Percentiles rank a stretch among this genome's conserved stretches.
Evolutionary conservation across 2,329 filamentous ascomycete genomes (phyloP).

Genomic region (Gaeumannomyces sp.): DNA sequence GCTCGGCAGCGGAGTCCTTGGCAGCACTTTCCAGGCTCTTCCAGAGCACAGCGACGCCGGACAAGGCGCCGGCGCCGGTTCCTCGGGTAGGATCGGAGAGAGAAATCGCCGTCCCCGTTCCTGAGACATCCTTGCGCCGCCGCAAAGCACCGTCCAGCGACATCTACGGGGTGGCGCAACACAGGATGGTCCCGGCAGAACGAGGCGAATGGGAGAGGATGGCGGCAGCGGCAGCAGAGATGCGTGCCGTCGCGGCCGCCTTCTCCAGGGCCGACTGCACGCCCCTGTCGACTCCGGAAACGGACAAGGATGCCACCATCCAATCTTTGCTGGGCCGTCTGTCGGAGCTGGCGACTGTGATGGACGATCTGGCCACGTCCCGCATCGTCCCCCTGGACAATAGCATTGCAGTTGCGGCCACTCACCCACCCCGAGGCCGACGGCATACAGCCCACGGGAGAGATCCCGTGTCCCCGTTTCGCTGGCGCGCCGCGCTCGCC

Average conservation of each 20-base stretch:
- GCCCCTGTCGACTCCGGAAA: no score
- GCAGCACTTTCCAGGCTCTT: background rate
- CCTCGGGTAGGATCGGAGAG: no score
- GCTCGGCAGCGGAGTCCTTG: background rate
- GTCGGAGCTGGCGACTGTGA: background rate
- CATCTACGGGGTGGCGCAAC: background rate
- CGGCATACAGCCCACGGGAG: background rate
- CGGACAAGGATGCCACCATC: no score
- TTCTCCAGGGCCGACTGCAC: background rate
- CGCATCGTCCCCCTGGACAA: no score
- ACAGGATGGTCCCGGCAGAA: no score
- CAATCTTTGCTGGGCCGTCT: background rate
- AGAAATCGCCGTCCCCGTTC: background rate
- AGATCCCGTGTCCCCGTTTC: background rate
- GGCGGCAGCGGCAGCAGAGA: no score
- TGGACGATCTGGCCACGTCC: background rate
- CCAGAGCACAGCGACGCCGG: background rate
- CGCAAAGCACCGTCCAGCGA: background rate
- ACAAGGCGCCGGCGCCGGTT: no score
- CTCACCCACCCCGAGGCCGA: no score
- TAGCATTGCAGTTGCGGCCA: no score
- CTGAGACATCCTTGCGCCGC: background rate
- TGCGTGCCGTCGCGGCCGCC: background rate
- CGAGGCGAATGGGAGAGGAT: background rate
- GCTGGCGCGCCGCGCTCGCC: conserved; percentile 10